Conservation (phyloP, 208 protist species). For the Leishmania lainsoni region DNA sequence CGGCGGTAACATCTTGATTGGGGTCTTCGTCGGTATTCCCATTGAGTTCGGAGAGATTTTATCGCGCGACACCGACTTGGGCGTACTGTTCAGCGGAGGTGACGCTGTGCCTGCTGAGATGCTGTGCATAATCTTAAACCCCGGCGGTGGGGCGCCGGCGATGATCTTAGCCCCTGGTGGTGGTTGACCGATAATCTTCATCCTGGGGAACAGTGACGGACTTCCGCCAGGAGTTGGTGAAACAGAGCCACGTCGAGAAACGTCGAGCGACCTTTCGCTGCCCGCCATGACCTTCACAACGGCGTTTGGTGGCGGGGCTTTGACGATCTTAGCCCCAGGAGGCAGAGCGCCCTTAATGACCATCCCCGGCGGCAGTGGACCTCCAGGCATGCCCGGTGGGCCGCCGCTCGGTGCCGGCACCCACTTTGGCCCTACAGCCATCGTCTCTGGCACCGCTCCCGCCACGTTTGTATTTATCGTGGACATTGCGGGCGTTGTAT, state of each 20-base stretch:
- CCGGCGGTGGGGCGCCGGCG: slow-evolving; percentile 40
- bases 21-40: slow-evolving; percentile 16
- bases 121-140: neutral
- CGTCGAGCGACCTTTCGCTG: slow-evolving; percentile 6
- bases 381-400: slow-evolving; percentile 6
- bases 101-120: neutral
- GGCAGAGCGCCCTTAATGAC: slow-evolving; percentile 26
- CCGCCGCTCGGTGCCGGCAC: slow-evolving; percentile 5
- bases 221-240: slow-evolving; percentile 11
- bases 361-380: slow-evolving; percentile 10
- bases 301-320: slow-evolving; percentile 44
- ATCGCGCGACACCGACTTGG: neutral
- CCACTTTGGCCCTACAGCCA: slow-evolving; percentile 22
- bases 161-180: slow-evolving; percentile 6
- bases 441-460: neutral
- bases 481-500: neutral
- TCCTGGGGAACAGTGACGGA: slow-evolving; percentile 39
- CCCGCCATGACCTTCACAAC: slow-evolving; percentile 35
- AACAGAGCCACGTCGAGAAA: neutral
- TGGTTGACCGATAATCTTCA: slow-evolving; percentile 44
- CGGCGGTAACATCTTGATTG: slow-evolving; percentile 30
- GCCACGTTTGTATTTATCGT: neutral
- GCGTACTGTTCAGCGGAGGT: neutral
- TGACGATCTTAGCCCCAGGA: slow-evolving; percentile 50
- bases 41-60: slow-evolving; percentile 20